Conservation (phyloP, 805 yeast genomes). For the Zygoascus ofunaensis region DNA sequence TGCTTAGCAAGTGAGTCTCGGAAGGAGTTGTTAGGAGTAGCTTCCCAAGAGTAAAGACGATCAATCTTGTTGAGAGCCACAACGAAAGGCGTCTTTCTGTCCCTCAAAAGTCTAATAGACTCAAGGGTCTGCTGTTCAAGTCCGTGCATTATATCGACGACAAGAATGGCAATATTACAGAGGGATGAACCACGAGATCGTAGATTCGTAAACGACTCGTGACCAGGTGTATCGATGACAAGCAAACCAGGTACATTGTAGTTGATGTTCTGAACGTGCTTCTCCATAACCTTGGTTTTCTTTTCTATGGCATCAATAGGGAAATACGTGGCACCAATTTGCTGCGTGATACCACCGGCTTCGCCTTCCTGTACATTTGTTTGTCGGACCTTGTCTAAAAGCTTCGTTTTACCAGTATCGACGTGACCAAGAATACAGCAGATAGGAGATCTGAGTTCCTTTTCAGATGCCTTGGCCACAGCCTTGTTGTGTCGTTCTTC, state of each 20-base stretch:
- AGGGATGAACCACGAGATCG: conserved; percentile 98
- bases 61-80: conserved; percentile 97
- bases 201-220: conserved; percentile 96
- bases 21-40: conserved; percentile 86
- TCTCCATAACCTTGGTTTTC: conserved; percentile 86
- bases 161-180: conserved; percentile 98
- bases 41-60: conserved; percentile 92
- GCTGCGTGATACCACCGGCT: conserved; percentile 99
- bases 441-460: conserved; percentile 91
- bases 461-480: conserved; percentile 30
- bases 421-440: conserved; percentile 99
- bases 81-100: conserved; percentile 94
- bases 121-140: conserved; percentile 96
- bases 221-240: conserved; percentile 98
- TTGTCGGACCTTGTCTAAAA: conserved; percentile 94
- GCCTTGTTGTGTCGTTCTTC: conserved; percentile 31
- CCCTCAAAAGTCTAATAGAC: conserved; percentile 83
- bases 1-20: conserved; percentile 87
- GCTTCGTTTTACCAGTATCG: conserved; percentile 98
- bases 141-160: conserved; percentile 98
- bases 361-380: conserved; percentile 99
- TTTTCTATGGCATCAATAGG: conserved; percentile 89
- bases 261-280: conserved; percentile 64
- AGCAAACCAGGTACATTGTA: conserved; percentile 96
- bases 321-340: conserved; percentile 99